Evolutionary conservation across 1,284 basidiomycete species (phyloP), one percentile per base, ranked within the genome.

Genomic region (Ceratobasidium sp.): DNA sequence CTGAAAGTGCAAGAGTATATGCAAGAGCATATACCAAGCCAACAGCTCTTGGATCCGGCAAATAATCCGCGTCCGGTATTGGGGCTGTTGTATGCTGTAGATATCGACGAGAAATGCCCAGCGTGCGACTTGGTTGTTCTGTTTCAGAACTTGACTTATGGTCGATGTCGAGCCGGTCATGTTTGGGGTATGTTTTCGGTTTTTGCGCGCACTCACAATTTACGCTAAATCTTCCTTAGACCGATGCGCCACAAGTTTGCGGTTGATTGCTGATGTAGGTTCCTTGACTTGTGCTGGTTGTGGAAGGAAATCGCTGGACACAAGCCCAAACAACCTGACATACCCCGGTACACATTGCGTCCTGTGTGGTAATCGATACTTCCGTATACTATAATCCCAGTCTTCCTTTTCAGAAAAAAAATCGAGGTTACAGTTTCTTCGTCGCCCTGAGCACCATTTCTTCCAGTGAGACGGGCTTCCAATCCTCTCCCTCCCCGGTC

Each of bases 391-490:
- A 26, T 78, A 62, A 74, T 50, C 20, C 61, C 46, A 7, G 48
- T 42, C 10, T 44, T 56, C 56, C 46, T 65, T 13, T 23, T n/a
- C 38, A 20, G 23, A 50, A 64, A 75, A 15, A 65, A 65, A 50
- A 48, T 20, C 9, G 26, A 38, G 50, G 26, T 59, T 76, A 76
- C 54, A 54, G 59, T 23, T 76, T 76, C 59, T 82, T 83, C 59
- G 80, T 87, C 17, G 92, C 93, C 81, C 89, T 88, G 61, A 91
- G 83, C 48, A 94, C 91, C 90, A 93, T 92, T 79, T 90, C 89
- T 82, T 93, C 91, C 82, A 93, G 82, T 1, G 88, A 84, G 56
- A 93, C 89, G 13, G 92, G 92, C 67, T 88, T 84, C 83, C 89
- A 92, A 26, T 91, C 89, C 20, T 89, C 87, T 57, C 88, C 88